Evolutionary conservation across 129 eudicot genomes (phyloP).

Genomic region (Artemisia tridentata): DNA sequence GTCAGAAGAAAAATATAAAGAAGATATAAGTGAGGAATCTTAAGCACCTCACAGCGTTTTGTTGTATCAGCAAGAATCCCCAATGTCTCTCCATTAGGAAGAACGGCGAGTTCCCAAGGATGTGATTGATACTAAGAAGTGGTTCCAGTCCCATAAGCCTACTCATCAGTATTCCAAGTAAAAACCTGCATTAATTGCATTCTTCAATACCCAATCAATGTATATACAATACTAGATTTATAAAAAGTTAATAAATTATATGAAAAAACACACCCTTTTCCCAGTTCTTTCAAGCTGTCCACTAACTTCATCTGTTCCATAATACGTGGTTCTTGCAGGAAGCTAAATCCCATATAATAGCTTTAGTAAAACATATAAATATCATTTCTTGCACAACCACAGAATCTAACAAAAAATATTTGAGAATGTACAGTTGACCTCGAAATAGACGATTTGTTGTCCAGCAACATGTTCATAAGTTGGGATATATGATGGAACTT

Average conservation of each 20-base stretch:
- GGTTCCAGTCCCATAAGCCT: constrained; percentile 80
- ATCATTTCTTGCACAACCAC: background rate
- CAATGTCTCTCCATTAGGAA: no score
- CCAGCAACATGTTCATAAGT: no score
- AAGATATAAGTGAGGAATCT: constrained; percentile 17
- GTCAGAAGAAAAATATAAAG: background rate
- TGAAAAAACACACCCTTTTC: constrained; percentile 53
- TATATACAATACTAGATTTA: no score
- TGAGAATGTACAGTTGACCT: background rate
- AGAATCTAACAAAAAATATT: background rate
- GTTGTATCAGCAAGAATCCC: no score
- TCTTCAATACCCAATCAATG: no score
- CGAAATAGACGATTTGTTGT: no score
- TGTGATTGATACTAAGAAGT: constrained; percentile 32
- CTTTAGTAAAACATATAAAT: constrained; percentile 13
- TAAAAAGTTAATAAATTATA: background rate
- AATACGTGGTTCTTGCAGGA: constrained; percentile 55
- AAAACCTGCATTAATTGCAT: constrained; percentile 42
- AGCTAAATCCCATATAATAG: constrained; percentile 37
- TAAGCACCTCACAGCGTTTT: constrained; percentile 80
- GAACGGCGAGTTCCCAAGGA: no score
- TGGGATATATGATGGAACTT: constrained; percentile 40
- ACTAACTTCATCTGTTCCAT: no score
- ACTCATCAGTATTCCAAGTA: constrained; percentile 65
- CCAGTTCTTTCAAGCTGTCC: constrained; percentile 76